Evolutionary conservation across 202 grass and related monocot species (phyloP).

Genomic region (Panicum virgatum): DNA sequence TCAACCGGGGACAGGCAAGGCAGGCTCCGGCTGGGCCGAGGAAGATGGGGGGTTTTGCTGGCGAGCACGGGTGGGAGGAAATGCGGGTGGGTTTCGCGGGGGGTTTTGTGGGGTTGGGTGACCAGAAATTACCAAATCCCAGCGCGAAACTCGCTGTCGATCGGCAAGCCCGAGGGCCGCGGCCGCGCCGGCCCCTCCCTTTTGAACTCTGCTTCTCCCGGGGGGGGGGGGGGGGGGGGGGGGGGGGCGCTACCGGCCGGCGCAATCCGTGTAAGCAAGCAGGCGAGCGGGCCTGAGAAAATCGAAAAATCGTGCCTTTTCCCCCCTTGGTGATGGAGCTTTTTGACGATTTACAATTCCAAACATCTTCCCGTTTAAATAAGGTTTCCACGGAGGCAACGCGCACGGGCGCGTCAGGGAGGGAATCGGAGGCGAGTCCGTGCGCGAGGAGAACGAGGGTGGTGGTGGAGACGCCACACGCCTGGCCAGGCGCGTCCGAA

Average conservation of each 20-base stretch:
- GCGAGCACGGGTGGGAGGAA: conserved; percentile 8
- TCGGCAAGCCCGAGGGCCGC: background rate
- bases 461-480: background rate
- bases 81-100: conserved; percentile 43
- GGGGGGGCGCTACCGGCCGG: too few species aligned
- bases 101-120: conserved; percentile 25
- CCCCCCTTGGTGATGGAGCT: background rate
- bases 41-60: background rate
- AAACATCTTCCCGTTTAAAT: background rate
- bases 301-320: background rate
- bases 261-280: background rate
- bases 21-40: background rate
- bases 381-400: background rate
- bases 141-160: conserved; percentile 29
- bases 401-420: background rate
- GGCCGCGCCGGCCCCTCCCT: conserved; percentile 2
- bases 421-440: background rate
- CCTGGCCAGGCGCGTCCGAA: background rate
- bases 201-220: conserved; percentile 23
- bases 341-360: too few species aligned
- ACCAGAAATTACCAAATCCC: conserved; percentile 39
- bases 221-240: too few species aligned
- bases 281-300: background rate
- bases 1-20: background rate
- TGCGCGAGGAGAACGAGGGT: background rate